Conservation (phyloP, 148 eudicot species). For the Vaccinium darrowii region DNA sequence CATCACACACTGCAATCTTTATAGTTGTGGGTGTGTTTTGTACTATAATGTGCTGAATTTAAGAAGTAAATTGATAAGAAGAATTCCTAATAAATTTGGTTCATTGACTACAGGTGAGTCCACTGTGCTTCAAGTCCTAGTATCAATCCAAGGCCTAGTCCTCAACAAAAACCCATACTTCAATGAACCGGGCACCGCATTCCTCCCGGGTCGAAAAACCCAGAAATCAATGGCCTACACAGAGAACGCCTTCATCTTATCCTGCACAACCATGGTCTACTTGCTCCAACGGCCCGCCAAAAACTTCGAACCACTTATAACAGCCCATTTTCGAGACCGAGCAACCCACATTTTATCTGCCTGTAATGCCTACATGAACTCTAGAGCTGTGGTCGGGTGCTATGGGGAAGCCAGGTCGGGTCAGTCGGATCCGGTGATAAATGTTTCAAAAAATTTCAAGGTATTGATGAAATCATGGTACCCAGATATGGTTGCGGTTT, state of each 20-base stretch:
- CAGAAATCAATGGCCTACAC: constrained; percentile 42
- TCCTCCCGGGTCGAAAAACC: constrained; percentile 20
- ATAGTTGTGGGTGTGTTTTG: too few species aligned
- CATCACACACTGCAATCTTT: too few species aligned
- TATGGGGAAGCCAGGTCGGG: constrained; percentile 10
- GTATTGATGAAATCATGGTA: constrained; percentile 23
- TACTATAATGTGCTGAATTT: too few species aligned
- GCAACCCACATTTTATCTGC: constrained; percentile 35
- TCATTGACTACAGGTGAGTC: constrained; percentile 25
- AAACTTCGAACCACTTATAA: constrained; percentile 44
- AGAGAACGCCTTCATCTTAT: constrained; percentile 38
- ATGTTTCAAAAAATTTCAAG: constrained; percentile 26
- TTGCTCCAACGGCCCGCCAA: constrained; percentile 42
- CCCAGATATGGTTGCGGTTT: constrained; percentile 25
- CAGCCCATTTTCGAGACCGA: constrained; percentile 37
- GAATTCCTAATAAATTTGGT: neutral
- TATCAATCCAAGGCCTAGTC: constrained; percentile 83
- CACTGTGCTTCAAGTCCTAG: constrained; percentile 59
- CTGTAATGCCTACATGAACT: constrained; percentile 38
- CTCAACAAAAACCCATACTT: constrained; percentile 68
- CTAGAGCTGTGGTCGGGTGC: constrained; percentile 32
- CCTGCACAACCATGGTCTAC: constrained; percentile 55
- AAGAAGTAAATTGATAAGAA: too few species aligned
- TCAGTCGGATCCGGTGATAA: neutral
- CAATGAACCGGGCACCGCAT: constrained; percentile 53